These are phyloP conservation scores for Metschnikowia orientalis DNA, from an alignment of 805 yeast genomes.

Conservation along the genomic window DNA sequence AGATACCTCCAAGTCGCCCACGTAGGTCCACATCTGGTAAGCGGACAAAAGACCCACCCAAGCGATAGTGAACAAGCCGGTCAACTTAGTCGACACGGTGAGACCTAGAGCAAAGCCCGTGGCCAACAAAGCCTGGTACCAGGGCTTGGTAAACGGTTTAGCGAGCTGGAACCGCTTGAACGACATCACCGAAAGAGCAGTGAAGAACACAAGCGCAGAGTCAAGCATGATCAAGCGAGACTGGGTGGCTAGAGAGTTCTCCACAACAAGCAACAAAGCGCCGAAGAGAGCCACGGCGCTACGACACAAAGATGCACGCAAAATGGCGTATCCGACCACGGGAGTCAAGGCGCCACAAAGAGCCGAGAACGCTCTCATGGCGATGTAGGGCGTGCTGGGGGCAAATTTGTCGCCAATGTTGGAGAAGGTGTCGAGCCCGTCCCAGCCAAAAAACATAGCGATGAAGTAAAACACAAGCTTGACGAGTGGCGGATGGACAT, in stretches of 20 bases:
- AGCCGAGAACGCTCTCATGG: conserved; percentile 56
- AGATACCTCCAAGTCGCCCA: conserved; percentile 62
- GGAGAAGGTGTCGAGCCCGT: conserved; percentile 37
- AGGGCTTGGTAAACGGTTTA: conserved; percentile 42
- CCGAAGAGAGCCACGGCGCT: conserved; percentile 48
- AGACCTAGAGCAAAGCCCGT: conserved; percentile 52
- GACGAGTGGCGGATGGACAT: conserved; percentile 70
- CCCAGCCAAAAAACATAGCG: conserved; percentile 49
- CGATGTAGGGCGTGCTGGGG: conserved; percentile 41
- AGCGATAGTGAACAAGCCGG: conserved; percentile 61
- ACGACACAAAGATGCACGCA: conserved; percentile 54
- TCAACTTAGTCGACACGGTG: conserved; percentile 60
- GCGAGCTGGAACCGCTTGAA: conserved; percentile 47
- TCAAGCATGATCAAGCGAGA: conserved; percentile 48
- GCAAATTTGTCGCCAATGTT: conserved; percentile 41
- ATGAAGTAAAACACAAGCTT: conserved; percentile 55
- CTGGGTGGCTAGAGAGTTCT: conserved; percentile 61
- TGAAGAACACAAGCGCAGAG: conserved; percentile 40
- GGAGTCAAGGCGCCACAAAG: conserved; percentile 51
- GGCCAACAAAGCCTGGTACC: conserved; percentile 49
- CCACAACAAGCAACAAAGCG: conserved; percentile 50
- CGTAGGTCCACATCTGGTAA: conserved; percentile 57
- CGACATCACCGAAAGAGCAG: conserved; percentile 47
- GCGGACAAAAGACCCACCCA: conserved; percentile 56
- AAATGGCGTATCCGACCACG: conserved; percentile 48